Evolutionary conservation across 176 grass and related monocot species (phyloP).

Genomic region (Bonia amplexicaulis): DNA sequence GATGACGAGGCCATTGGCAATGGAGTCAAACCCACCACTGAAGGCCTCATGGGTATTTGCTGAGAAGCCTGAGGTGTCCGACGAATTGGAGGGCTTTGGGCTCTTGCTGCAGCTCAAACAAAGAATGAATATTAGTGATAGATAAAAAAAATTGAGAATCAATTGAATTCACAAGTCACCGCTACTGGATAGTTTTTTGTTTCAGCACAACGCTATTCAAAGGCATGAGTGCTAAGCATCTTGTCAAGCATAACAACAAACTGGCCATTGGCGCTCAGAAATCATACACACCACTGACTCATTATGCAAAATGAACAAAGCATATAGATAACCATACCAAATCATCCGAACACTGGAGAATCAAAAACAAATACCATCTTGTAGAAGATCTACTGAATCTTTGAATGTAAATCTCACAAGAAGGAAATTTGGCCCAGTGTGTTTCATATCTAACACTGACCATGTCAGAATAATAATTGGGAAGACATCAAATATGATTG

Average conservation of each 20-base stretch:
- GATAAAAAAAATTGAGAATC: not conserved
- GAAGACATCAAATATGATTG: slow-evolving; percentile 6
- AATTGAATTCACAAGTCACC: not conserved
- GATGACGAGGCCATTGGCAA: not conserved
- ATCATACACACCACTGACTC: not conserved
- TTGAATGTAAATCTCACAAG: not conserved
- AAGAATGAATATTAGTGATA: slow-evolving; percentile 12
- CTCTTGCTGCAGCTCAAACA: slow-evolving; percentile 34
- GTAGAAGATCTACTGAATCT: not conserved
- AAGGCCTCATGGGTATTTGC: slow-evolving; percentile 29
- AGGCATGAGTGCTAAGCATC: not conserved
- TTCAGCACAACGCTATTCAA: not conserved
- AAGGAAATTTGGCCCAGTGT: not conserved
- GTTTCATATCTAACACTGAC: slow-evolving; percentile 5
- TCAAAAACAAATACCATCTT: not conserved
- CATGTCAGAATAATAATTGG: slow-evolving; percentile 19
- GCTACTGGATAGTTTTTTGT: not conserved
- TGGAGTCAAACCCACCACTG: not conserved
- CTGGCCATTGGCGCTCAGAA: not conserved
- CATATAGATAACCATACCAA: not conserved
- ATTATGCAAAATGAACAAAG: not conserved
- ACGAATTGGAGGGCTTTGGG: slow-evolving; percentile 19
- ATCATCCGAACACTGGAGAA: not conserved
- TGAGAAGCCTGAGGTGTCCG: slow-evolving; percentile 38
- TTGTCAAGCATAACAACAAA: not conserved